Conservation (phyloP, 139 green algal species). For the Tetraselmis striata region DNA sequence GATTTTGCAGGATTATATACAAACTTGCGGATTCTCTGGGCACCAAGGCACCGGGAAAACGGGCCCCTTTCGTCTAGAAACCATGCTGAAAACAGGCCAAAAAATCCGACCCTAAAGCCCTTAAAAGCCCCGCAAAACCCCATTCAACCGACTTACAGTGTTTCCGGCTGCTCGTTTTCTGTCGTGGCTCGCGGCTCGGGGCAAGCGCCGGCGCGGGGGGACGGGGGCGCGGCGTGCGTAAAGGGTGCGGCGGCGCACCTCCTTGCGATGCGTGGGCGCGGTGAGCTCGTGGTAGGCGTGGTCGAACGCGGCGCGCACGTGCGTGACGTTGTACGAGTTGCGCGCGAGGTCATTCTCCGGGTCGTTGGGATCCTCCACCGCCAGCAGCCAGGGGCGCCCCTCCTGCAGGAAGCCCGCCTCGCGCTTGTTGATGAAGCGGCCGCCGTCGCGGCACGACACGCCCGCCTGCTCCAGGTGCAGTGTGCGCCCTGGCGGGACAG, state of each 20-base stretch:
- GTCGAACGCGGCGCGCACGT: conserved; percentile 43
- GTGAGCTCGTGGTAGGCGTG: conserved; percentile 46
- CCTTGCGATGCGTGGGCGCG: conserved; percentile 8
- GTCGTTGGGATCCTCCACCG: conserved; percentile 78
- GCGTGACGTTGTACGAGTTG: conserved; percentile 26
- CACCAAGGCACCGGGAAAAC: too few species aligned
- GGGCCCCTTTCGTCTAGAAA: too few species aligned
- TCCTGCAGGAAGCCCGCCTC: neutral
- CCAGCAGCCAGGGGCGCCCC: conserved; percentile 57
- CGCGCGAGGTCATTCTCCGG: conserved; percentile 57
- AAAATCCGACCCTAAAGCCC: too few species aligned
- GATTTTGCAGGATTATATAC: too few species aligned
- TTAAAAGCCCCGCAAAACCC: too few species aligned
- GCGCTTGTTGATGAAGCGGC: conserved; percentile 43
- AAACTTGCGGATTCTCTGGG: too few species aligned
- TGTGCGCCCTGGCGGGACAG: neutral
- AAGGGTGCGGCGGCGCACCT: too few species aligned
- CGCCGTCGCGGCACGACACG: conserved; percentile 31
- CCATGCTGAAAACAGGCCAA: too few species aligned
- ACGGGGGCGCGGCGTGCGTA: neutral
- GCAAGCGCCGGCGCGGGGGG: neutral
- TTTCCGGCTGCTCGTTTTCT: too few species aligned
- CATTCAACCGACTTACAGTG: too few species aligned
- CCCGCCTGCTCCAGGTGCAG: conserved; percentile 6
- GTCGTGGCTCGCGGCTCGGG: too few species aligned